Percentiles rank a stretch among this genome's conserved stretches.
Conservation (phyloP, 169 alveolate species). For the Cryptosporidium muris region DNA sequence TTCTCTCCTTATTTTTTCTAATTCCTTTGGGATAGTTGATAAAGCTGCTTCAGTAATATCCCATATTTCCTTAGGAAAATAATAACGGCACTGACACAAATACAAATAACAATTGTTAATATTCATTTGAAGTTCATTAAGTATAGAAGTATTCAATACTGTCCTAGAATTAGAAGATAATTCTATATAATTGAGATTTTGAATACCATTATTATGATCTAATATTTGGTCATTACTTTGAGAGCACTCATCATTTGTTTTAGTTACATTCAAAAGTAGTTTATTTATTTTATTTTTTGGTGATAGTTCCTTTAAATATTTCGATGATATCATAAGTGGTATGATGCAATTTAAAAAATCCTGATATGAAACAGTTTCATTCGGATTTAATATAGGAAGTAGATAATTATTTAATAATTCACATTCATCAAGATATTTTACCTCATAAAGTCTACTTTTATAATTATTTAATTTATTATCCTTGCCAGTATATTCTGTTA, state of each 20-base stretch:
- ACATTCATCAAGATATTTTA: constrained; percentile 51
- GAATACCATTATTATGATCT: not conserved
- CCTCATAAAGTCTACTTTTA: constrained; percentile 29
- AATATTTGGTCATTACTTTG: not conserved
- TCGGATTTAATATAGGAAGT: constrained; percentile 43
- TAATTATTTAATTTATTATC: not conserved
- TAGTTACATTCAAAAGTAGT: constrained; percentile 3
- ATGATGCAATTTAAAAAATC: constrained; percentile 45
- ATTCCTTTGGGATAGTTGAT: constrained; percentile 61
- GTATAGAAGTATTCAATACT: constrained; percentile 2
- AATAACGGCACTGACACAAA: constrained; percentile 47
- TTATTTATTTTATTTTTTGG: constrained; percentile 2
- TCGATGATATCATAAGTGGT: constrained; percentile 57
- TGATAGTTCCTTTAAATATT: constrained; percentile 21
- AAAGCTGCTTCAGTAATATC: constrained; percentile 64
- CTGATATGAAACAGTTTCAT: constrained; percentile 47
- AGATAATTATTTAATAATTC: constrained; percentile 25
- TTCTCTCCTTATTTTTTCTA: constrained; percentile 62
- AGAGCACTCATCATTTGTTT: not conserved
- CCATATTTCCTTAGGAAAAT: constrained; percentile 67
- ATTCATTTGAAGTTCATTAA: constrained; percentile 30
- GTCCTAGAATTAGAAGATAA: not conserved
- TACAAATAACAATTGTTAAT: constrained; percentile 62
- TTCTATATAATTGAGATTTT: not conserved
- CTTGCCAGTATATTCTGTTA: not conserved